Percentiles rank a stretch among this genome's conserved stretches.
These are phyloP conservation scores for Globisporangium mamillatum DNA, from an alignment of 352 stramenopile species.

Conservation along the genomic window DNA sequence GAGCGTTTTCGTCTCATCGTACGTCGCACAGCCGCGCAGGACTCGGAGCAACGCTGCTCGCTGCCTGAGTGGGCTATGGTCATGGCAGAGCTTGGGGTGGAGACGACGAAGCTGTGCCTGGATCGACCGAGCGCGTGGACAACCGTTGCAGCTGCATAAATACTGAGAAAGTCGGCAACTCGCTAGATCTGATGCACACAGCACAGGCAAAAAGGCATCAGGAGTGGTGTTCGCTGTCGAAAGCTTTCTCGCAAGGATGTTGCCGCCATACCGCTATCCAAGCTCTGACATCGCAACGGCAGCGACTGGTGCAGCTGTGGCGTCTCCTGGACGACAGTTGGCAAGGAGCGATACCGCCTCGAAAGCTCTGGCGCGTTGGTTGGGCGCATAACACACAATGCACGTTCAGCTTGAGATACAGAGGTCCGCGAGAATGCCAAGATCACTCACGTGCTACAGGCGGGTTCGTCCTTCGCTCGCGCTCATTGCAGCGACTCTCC, in stretches of 20 bases:
- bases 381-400: too few relatives aligned
- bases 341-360: conserved; percentile 4
- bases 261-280: conserved; percentile 4
- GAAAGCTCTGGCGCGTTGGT: background rate
- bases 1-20: conserved; percentile 61
- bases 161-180: conserved; percentile 23
- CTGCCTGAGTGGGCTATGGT: background rate
- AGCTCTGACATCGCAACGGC: conserved; percentile 4
- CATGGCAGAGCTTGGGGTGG: conserved; percentile 28
- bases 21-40: conserved; percentile 59
- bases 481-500: background rate
- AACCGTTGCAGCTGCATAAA: conserved; percentile 62
- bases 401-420: too few relatives aligned
- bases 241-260: background rate
- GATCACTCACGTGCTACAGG: background rate
- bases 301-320: background rate
- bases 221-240: background rate
- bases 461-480: background rate
- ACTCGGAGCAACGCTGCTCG: conserved; percentile 39
- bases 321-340: background rate
- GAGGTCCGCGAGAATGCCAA: background rate
- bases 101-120: conserved; percentile 36
- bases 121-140: conserved; percentile 46
- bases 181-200: background rate
- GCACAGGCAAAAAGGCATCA: background rate